Base-by-base conservation (phyloP, 768 basidiomycete genomes). In the Sarcodon aspratus region DNA sequence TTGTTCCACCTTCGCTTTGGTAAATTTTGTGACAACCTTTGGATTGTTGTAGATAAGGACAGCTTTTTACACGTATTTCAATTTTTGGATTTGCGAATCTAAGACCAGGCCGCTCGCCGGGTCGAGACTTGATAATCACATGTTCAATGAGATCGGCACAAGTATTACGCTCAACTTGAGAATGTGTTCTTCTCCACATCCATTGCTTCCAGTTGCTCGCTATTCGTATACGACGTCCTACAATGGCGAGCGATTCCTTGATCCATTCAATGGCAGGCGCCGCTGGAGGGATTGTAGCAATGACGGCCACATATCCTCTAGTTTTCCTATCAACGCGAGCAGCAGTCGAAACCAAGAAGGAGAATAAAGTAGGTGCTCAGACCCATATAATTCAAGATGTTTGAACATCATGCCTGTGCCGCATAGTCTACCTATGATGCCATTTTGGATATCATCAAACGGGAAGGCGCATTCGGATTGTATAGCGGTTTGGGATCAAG, bases 291-390 rank as follows among this genome's bases (percentile, higher is more conserved):
- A 84, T 95, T 57, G 65, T 78, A 7, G 91, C 95, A 18, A 96
- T 98, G 93, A 75, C 78, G n/a, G 80, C 73, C 34, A 92, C 87
- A 48, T 90, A 90, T 60, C 96, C 96, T 7, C 74, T 99, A 34
- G 81, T 96, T 51, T 86, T 92, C 62, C 67, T 98, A 37, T 94
- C 90, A 7, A 98, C 95, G 1, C 78, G 94, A 45, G 90, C 92
- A 3, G 95, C 94, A 7, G 90, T 98, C 4, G 84, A 90, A 55
- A 83, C 85, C 0, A 88, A 82, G 68, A 82, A 75, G 44, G 77
- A 85, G 54, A 67, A 79, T 52, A 85, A 89, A 74, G 91, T 86
- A 38, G 48, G 66, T 52, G 17, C 32, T 9, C 27, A 15, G 21
- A 21, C 44, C 36, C 27, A n/a, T 35, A 42, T 45, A 45, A 56